phyloP scores from a whole-genome alignment of 2,329 filamentous ascomycete genomes.

The Onygenales sp. region DNA sequence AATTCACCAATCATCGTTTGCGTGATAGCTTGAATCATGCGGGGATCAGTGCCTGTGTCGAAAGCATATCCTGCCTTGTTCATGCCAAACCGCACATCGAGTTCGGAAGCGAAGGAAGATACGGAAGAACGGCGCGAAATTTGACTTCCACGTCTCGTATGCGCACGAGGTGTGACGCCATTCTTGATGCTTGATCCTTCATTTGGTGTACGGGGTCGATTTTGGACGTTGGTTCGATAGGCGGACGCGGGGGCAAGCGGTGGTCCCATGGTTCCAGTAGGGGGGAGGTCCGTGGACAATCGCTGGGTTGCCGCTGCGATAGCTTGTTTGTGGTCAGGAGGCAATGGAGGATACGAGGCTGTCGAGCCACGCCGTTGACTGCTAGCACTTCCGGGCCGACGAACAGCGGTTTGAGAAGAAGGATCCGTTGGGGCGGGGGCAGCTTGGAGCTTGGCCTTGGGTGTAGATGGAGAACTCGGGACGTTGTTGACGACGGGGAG shows the following conservation, averaged over 20 bases:
- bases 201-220: conserved; percentile 54
- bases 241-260: conserved; percentile 76
- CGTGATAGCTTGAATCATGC: conserved; percentile 98
- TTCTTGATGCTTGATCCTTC: conserved; percentile 38
- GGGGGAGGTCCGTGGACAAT: conserved; percentile 34
- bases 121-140: conserved; percentile 69
- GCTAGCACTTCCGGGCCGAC: conserved; percentile 61
- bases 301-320: conserved; percentile 69
- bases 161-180: conserved; percentile 50
- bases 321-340: conserved; percentile 69
- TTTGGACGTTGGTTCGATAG: conserved; percentile 40
- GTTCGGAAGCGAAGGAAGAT: conserved; percentile 89
- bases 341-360: conserved; percentile 60
- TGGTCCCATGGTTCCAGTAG: conserved; percentile 61
- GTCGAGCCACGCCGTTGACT: conserved; percentile 48
- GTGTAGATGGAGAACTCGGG: conserved; percentile 26
- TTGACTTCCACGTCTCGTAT: conserved; percentile 30
- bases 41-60: conserved; percentile 70
- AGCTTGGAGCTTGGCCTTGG: conserved; percentile 23
- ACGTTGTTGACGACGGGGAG: conserved; percentile 14
- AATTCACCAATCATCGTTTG: conserved; percentile 99
- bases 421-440: conserved; percentile 23
- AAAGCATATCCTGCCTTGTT: conserved; percentile 51
- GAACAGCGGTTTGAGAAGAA: conserved; percentile 25
- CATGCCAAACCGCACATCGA: conserved; percentile 84